Base-by-base conservation (phyloP, 2,329 filamentous ascomycete species). In the Gliomastix tumulicola region DNA sequence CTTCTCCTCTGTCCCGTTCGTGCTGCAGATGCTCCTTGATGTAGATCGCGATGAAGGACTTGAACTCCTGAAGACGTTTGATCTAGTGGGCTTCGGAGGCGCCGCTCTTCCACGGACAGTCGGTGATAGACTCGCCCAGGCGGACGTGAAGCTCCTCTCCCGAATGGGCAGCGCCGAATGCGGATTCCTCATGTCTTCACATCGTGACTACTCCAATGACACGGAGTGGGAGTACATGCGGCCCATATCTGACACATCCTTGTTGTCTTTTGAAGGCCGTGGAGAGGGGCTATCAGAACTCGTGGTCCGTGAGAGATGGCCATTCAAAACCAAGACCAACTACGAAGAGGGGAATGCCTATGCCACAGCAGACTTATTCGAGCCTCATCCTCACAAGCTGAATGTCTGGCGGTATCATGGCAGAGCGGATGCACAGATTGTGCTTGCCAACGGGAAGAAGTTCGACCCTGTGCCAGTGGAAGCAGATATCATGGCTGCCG, bases 101-200 rank as follows among this genome's bases (percentile, higher is more conserved):
- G 77, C 78, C 10, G 71, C 77, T 5, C 50, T 83, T 2, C 67
- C 74, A 3, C 42, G 51, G 4, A 52, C 65, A 8, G 54, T 78
- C 2, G 79, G 79, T 1, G 60, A 81, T 39, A 49, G 51, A 4
- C 60, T 83, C 3, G 69, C 79, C 1, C 36, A 51, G 0, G 49
- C 59, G 6, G 65, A 63, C 0, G 66, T 83, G 2, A 74, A 71
- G 8, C 64, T 83, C 5, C 57, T 81, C 2, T 82, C 76, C 1
- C 63, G 79, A 28, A 80, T 78, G 50, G 79, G 79, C 3, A 82
- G 76, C 46, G 74, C 76, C 8, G 79, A 84, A 49, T 82, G 77
- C 38, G 78, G 79, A 0, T 83, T 83, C 41, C 51, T 83, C 12
- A 63, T 83, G 49, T 79, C 74, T 4, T 83, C 79, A 0, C 66